A percentile compares a stretch with the other conserved stretches of the same genome.
These are phyloP conservation scores for Oryza glumipatula DNA, from an alignment of 176 grass and related monocot species.

Conservation along the genomic window DNA sequence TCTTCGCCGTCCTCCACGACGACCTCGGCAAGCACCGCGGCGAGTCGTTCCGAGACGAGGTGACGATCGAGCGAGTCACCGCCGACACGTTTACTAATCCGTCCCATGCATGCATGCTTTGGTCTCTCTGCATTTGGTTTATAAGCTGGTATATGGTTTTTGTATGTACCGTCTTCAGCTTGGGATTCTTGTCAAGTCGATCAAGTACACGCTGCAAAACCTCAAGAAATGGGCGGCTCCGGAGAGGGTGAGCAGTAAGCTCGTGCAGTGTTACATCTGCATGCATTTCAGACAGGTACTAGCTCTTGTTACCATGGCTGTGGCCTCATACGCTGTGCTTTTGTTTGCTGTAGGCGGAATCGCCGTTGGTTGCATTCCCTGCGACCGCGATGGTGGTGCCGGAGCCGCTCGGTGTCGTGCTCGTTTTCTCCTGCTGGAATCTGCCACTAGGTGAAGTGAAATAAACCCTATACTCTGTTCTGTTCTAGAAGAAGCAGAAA, in stretches of 20 bases:
- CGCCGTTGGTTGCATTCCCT: constrained; percentile 69
- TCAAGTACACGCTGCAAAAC: constrained; percentile 50
- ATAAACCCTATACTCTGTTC: not conserved
- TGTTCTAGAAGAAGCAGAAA: too few relatives aligned
- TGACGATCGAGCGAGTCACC: not conserved
- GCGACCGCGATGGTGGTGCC: constrained; percentile 59
- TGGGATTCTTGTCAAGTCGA: constrained; percentile 54
- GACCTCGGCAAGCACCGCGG: constrained; percentile 68
- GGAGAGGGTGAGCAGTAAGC: constrained; percentile 46
- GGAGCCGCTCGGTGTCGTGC: constrained; percentile 82
- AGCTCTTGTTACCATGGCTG: not conserved
- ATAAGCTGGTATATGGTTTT: not conserved
- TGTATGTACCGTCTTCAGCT: constrained; percentile 34
- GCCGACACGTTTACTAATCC: not conserved
- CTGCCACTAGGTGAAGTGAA: constrained; percentile 56
- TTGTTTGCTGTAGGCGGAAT: constrained; percentile 30
- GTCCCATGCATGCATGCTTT: not conserved
- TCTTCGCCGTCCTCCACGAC: constrained; percentile 55
- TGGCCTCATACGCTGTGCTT: not conserved
- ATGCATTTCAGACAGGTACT: not conserved
- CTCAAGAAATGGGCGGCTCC: constrained; percentile 73
- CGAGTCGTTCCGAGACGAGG: constrained; percentile 77
- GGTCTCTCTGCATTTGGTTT: not conserved
- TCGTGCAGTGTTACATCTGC: too few relatives aligned
- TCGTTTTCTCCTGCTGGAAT: constrained; percentile 86